These are phyloP conservation scores for Neofusicoccum kwambonambiense DNA, from an alignment of 2,329 filamentous ascomycete species.

Conservation along the genomic window DNA sequence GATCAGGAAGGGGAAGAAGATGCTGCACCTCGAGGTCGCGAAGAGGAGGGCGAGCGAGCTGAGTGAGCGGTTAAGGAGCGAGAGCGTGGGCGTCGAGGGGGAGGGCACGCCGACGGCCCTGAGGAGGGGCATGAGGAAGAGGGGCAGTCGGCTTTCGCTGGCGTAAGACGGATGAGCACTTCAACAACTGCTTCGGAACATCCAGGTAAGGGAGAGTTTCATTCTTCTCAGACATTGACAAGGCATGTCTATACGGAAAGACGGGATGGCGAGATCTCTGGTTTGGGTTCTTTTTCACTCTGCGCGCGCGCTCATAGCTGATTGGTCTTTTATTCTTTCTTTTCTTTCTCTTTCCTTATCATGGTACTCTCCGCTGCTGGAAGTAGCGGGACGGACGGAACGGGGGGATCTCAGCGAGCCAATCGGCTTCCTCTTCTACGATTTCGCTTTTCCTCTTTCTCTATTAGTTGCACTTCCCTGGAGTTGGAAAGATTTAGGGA, in stretches of 20 bases:
- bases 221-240: not conserved
- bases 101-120: not conserved
- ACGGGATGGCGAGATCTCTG: not conserved
- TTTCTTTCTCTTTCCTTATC: not conserved
- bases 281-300: too few species aligned
- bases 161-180: not conserved
- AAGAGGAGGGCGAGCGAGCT: constrained; percentile 12
- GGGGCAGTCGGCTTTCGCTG: not conserved
- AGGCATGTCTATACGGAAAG: not conserved
- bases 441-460: not conserved
- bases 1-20: constrained; percentile 30
- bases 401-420: too few species aligned
- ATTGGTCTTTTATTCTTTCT: not conserved
- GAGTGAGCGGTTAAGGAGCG: not conserved
- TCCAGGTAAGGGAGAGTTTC: not conserved
- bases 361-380: too few species aligned
- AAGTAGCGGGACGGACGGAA: not conserved
- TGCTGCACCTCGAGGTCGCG: constrained; percentile 12
- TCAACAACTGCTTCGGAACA: not conserved
- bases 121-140: constrained; percentile 1
- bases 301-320: too few species aligned
- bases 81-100: not conserved
- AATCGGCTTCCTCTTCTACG: not conserved
- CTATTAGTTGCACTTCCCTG: constrained; percentile 6
- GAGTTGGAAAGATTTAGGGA: not conserved